Evolutionary conservation across 495 filamentous ascomycete species (phyloP), one percentile per base, ranked within the genome.

Genomic region (Hypoxylon crocopeplum): DNA sequence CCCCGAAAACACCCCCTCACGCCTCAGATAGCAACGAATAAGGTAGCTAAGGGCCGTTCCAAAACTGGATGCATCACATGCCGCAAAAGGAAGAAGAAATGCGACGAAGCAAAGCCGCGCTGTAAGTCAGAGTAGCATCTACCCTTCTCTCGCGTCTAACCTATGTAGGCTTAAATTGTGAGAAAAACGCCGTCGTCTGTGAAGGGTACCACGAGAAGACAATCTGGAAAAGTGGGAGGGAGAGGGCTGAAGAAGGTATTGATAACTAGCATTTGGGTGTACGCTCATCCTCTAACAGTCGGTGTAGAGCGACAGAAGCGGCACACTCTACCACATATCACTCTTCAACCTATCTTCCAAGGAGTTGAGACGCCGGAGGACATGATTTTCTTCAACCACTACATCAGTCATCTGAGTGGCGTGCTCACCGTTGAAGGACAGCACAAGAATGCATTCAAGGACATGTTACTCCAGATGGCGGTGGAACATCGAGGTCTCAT

Each of bases 31-130:
- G 54, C 64, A 10, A 68, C 71, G 22, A 83, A 79, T 71, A 94
- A 94, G 61, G 71, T 88, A 48, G 85, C 90, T 40, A 94, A 95
- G 65, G 90, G 89, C n/a, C 82, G 92, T 15, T 95, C 91, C 54
- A 97, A 97, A 78, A 96, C 92, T 2, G 92, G 92, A 0, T 97
- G 92, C 74, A 88, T 94, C 51, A 97, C 92, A 41, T 97, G 92
- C 77, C 83, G 92, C 50, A 88, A 88, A 66, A 81, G 92, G 24
- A 96, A 96, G 79, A 97, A 96, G 88, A 97, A 97, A 77, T 97
- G 92, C 75, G 92, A 96, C 69, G 92, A 97, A 77, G 86, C 87
- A n/a, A 95, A 93, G 66, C 92, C 92, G 48, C 78, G 83, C 65
- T 96, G 90, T 84, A 80, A 82, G 85, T 76, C 30, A 32, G 24